A percentile compares a stretch with the other conserved stretches of the same genome.
Conservation (phyloP, 2,329 filamentous ascomycete genomes). For the Zymoseptoria ardabiliae region DNA sequence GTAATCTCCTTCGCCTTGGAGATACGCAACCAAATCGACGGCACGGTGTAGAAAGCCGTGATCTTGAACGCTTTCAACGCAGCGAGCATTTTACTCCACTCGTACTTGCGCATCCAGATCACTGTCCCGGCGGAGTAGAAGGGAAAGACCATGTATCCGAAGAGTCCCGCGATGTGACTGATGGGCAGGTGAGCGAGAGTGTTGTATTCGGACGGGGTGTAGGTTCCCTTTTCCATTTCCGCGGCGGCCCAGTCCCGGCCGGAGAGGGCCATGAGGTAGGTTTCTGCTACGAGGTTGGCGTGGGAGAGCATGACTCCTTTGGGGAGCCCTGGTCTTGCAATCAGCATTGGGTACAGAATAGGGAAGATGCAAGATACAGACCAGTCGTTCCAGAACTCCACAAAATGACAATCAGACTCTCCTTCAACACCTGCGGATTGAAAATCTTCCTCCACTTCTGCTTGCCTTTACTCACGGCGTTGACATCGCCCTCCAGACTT, state of each 20-base stretch:
- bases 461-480: conserved; percentile 28
- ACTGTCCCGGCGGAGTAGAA: conserved; percentile 29
- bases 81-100: conserved; percentile 28
- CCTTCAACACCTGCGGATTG: conserved; percentile 40
- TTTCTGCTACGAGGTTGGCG: conserved; percentile 23
- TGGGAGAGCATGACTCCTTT: conserved; percentile 32
- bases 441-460: conserved; percentile 51
- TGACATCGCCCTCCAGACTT: conserved; percentile 27
- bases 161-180: conserved; percentile 73
- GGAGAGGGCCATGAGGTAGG: conserved; percentile 18
- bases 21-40: conserved; percentile 33
- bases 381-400: conserved; percentile 45
- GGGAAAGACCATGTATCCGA: conserved; percentile 34
- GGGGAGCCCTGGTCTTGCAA: conserved; percentile 23
- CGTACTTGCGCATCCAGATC: conserved; percentile 36
- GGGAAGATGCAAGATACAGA: background rate
- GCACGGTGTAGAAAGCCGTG: conserved; percentile 35
- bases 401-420: conserved; percentile 39
- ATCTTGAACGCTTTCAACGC: conserved; percentile 32
- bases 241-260: conserved; percentile 18
- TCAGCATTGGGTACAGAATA: background rate
- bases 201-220: conserved; percentile 15
- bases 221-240: conserved; percentile 21
- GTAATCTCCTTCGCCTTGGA: conserved; percentile 31
- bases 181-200: conserved; percentile 68